Base-by-base conservation (phyloP, 2,329 filamentous ascomycete species). In the Ceratocystis ficicola region DNA sequence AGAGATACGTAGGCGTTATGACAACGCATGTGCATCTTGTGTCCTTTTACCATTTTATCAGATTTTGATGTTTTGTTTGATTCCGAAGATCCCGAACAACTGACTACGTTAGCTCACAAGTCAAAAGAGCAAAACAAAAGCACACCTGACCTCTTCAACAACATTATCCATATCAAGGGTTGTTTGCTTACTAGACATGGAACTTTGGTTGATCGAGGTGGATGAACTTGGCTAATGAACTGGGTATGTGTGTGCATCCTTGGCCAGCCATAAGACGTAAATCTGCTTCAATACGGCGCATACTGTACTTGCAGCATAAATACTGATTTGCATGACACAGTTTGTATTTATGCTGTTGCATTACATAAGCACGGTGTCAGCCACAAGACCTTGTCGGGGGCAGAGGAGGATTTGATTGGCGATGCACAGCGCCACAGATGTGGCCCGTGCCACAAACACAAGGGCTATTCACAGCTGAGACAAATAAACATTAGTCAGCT, bases 401-500 rank as follows among this genome's bases (percentile, higher is more conserved):
- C 36, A 12, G 3, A 41, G 3, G 8, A 41, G 10, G 44, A 1
- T 50, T 20, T 20, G 1, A 25, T 50, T 50, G 46, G 46, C n/a
- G 7, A 10, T 8, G 36, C 5, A 1, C 5, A 10, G 20, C n/a
- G 48, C 48, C 48, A 52, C 48, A 52, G 1, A 15, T 3, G 3
- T 28, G 25, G 55, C 6, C 12, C 28, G 32, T 25, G 55, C 55
- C 55, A 36, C 55, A 20, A 59, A 20, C 5, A 59, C 28, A 15
- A 59, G 25, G 25, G 55, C 17, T 36, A 30, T n/a, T 20, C 28
- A 59, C 25, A 59, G 5, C 15, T 59, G 28, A 20, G 46, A 22
- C 46, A 50, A 59, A 36, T 59, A n/a, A 32, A 5, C 17, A 36
- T 59, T 59, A 59, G 55, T 59, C 55, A 59, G 28, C 55, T 12